phyloP scores from a whole-genome alignment of 164 flowering plant species.

The Chimonanthus salicifolius region DNA sequence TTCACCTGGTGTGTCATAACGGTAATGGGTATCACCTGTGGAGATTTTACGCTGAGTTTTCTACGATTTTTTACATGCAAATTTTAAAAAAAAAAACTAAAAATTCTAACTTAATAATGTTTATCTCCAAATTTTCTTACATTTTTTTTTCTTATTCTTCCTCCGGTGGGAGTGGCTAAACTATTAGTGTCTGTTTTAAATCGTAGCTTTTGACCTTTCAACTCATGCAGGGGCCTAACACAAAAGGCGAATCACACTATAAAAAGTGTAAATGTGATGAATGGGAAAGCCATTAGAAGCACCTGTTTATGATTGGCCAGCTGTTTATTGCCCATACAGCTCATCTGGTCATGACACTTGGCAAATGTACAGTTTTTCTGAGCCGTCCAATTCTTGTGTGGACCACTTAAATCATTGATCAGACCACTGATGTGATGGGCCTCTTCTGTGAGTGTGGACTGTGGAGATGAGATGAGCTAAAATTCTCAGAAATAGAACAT shows the following conservation, averaged over 20 bases:
- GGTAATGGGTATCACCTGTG: too few species aligned
- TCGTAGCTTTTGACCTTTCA: background rate
- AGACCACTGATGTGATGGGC: conserved; percentile 1
- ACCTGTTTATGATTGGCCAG: background rate
- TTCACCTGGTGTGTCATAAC: too few species aligned
- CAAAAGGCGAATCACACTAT: background rate
- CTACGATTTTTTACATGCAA: too few species aligned
- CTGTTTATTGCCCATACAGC: background rate
- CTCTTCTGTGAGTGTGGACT: background rate
- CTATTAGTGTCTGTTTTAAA: too few species aligned
- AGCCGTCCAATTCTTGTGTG: background rate
- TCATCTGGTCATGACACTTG: background rate
- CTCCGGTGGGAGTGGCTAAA: background rate
- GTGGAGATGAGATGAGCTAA: background rate
- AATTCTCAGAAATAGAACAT: too few species aligned
- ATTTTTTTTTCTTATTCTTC: too few species aligned
- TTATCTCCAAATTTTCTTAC: too few species aligned
- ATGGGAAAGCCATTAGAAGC: background rate
- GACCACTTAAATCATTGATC: background rate
- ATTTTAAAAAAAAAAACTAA: too few species aligned
- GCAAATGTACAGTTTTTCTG: background rate
- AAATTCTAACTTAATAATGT: too few species aligned
- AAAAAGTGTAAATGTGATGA: background rate
- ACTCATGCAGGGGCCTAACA: background rate
- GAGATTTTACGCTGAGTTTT: too few species aligned